Evolutionary conservation across 2,329 filamentous ascomycete species (phyloP).

Genomic region (Harringtonia aguacate): DNA sequence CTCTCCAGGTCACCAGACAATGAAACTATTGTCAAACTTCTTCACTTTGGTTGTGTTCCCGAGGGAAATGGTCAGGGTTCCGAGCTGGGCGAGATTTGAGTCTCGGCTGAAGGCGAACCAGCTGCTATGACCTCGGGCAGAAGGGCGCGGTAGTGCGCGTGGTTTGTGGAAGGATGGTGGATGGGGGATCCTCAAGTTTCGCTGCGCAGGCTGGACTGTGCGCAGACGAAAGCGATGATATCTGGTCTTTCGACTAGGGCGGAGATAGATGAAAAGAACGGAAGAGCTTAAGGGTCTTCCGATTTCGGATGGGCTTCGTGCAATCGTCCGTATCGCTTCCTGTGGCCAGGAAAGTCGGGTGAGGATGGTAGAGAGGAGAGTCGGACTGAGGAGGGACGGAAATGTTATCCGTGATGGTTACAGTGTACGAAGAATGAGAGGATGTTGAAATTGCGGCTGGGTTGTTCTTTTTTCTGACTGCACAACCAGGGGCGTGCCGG

Average conservation of each 20-base stretch:
- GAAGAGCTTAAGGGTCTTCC: not conserved
- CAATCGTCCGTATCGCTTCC: conserved; percentile 2
- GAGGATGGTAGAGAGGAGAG: not conserved
- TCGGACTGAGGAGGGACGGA: not conserved
- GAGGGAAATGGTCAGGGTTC: too few relatives aligned
- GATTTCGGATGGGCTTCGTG: not conserved
- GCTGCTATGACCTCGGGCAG: too few relatives aligned
- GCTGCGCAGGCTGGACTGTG: not conserved
- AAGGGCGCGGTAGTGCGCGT: too few relatives aligned
- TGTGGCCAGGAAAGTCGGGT: conserved; percentile 8
- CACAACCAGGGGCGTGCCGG: conserved; percentile 3
- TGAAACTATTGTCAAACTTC: not conserved
- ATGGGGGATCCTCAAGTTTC: too few relatives aligned
- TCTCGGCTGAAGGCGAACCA: too few relatives aligned
- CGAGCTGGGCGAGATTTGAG: too few relatives aligned
- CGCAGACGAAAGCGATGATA: not conserved
- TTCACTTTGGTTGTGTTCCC: too few relatives aligned
- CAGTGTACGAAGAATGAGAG: conserved; percentile 2
- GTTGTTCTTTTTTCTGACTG: conserved; percentile 10
- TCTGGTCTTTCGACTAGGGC: not conserved
- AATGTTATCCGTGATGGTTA: conserved; percentile 4
- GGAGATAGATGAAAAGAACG: not conserved
- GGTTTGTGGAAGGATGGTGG: too few relatives aligned
- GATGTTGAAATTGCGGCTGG: conserved; percentile 13
- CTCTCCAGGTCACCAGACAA: conserved; percentile 8